Conservation (phyloP, 192 early-diverging fungal species). For the Gorgonomyces haynaldii region DNA sequence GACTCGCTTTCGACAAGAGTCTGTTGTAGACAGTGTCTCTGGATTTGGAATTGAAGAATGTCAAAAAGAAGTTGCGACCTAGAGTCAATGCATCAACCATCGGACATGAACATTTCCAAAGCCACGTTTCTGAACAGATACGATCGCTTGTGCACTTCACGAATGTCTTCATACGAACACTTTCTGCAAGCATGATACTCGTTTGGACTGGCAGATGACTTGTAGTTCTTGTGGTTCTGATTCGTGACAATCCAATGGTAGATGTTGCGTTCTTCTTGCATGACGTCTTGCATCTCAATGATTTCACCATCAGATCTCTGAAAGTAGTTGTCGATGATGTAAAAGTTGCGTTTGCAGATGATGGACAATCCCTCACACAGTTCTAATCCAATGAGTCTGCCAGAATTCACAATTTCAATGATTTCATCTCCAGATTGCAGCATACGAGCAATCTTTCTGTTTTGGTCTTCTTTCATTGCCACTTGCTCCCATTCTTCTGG, state of each 20-base stretch:
- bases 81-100: too few relatives aligned
- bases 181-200: conserved; percentile 4
- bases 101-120: conserved; percentile 60
- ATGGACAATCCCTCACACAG: conserved; percentile 54
- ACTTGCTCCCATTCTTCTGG: conserved; percentile 13
- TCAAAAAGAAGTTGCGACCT: conserved; percentile 55
- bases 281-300: conserved; percentile 41
- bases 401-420: conserved; percentile 58
- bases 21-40: conserved; percentile 56
- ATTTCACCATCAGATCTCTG: conserved; percentile 29
- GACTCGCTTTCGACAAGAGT: conserved; percentile 36
- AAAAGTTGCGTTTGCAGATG: conserved; percentile 58
- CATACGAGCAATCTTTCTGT: conserved; percentile 55
- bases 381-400: conserved; percentile 54
- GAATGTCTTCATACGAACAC: conserved; percentile 46
- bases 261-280: conserved; percentile 1
- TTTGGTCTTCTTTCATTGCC: conserved; percentile 55
- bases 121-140: conserved; percentile 61
- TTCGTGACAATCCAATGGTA: conserved; percentile 8
- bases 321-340: conserved; percentile 50
- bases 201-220: neutral
- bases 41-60: conserved; percentile 41
- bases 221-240: conserved; percentile 4
- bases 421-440: conserved; percentile 60
- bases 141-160: conserved; percentile 51